Conservation (phyloP, 768 basidiomycete genomes). For the Neoboletus magnificus region DNA sequence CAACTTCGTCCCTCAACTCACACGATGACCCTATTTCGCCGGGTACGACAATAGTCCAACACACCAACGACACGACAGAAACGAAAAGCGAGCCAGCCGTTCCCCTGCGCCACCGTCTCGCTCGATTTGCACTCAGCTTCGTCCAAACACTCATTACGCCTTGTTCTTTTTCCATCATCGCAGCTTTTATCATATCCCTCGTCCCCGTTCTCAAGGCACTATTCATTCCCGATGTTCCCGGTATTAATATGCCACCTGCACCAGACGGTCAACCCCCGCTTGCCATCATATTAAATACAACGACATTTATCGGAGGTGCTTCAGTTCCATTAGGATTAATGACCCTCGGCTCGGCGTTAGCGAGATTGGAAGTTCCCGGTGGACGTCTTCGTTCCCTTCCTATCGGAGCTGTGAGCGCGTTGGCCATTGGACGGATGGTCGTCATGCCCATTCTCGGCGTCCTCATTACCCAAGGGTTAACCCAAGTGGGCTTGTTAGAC, state of each 20-base stretch:
- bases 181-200: slow-evolving; percentile 54
- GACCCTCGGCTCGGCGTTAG: slow-evolving; percentile 60
- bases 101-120: slow-evolving; percentile 7
- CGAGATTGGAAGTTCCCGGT: slow-evolving; percentile 50
- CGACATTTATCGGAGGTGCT: slow-evolving; percentile 58
- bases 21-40: neutral
- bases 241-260: slow-evolving; percentile 43
- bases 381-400: slow-evolving; percentile 44
- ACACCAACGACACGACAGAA: neutral
- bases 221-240: slow-evolving; percentile 46
- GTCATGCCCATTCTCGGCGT: slow-evolving; percentile 62
- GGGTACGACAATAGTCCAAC: slow-evolving; percentile 3
- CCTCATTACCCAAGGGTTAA: slow-evolving; percentile 51
- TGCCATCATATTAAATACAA: slow-evolving; percentile 54
- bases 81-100: neutral
- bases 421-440: slow-evolving; percentile 55
- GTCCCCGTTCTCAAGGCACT: slow-evolving; percentile 57
- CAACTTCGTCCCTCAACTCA: neutral
- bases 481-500: slow-evolving; percentile 43
- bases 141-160: slow-evolving; percentile 44
- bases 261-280: slow-evolving; percentile 70
- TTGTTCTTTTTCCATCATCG: slow-evolving; percentile 49
- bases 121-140: slow-evolving; percentile 15
- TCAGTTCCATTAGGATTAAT: slow-evolving; percentile 63
- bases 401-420: slow-evolving; percentile 48